Conservation (phyloP, 495 filamentous ascomycete species). For the Penicillium paradoxum region DNA sequence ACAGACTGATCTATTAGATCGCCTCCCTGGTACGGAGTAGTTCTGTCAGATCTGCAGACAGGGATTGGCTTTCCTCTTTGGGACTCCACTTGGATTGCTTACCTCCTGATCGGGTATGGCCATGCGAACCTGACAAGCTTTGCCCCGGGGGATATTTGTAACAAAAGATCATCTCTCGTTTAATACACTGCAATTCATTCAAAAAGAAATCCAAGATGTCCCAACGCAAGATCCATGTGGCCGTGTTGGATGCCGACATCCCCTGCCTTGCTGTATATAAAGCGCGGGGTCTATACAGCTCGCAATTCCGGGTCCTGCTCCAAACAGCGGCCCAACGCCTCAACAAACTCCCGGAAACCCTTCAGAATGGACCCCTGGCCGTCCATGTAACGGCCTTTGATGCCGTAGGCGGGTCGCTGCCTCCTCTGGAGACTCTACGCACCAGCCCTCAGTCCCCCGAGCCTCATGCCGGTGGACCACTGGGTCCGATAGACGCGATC, state of each 20-base stretch:
- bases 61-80: background rate
- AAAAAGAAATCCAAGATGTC: conserved; percentile 1
- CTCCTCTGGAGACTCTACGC: conserved; percentile 26
- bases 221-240: conserved; percentile 32
- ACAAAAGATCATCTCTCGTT: background rate
- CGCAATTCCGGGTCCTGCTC: conserved; percentile 34
- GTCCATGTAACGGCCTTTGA: conserved; percentile 39
- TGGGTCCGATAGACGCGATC: conserved; percentile 32
- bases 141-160: no score
- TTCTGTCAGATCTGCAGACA: background rate
- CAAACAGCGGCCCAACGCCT: conserved; percentile 30
- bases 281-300: conserved; percentile 35
- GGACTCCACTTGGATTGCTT: conserved; percentile 2
- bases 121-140: background rate
- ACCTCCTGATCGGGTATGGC: conserved; percentile 1
- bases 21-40: background rate
- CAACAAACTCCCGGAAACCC: conserved; percentile 12
- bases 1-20: background rate
- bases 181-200: background rate
- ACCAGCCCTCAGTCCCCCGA: conserved; percentile 8
- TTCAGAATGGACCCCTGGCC: conserved; percentile 11
- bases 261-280: conserved; percentile 34
- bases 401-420: conserved; percentile 30
- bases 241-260: conserved; percentile 38
- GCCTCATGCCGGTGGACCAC: conserved; percentile 7